Base-by-base conservation (phyloP, 768 basidiomycete genomes). In the Boletus pseudopeckii region DNA sequence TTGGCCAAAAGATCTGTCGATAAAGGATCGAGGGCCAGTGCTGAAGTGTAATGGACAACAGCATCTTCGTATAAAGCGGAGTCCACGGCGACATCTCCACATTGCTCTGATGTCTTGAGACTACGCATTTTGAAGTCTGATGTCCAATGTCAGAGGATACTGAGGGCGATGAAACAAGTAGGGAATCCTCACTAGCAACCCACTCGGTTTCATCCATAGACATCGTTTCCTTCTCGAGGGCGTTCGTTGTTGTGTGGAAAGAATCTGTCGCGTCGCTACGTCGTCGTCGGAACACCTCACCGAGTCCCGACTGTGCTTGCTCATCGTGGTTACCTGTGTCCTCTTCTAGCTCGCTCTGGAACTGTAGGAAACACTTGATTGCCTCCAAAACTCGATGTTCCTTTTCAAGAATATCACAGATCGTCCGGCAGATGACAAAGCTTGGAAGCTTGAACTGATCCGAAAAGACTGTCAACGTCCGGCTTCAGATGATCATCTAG, bases 391-490 rank as follows among this genome's bases (percentile, higher is more conserved):
- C 0, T 0, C 39, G 39, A 24, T 41, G 46, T 0, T 43, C 32
- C 3, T 2, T 1, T 33, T 53, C 48, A 5, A 61, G 60, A 20
- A n/a, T 38, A 1, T 60, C 42, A 15, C 54, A 61, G 0, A 56
- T 48, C 13, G 15, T 18, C 7, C 8, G 45, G 9, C 53, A 56
- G 5, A 56, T 20, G 5, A 13, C 5, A 22, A 52, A 47, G 20
- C 7, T 44, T 0, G 54, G 39, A 32, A 53, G 10, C 2, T 28
- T 6, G 28, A 59, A 50, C 58, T 59, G 5, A 11, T 1, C 2
- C 39, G 2, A 18, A 5, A 20, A 14, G 33, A 40, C 5, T n/a
- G 17, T 58, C 28, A 43, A 13, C 6, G 14, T n/a, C 4, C 4
- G 1, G 10, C 13, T 33, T n/a, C 7, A n/a, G 26, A 45, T 8